Conservation (phyloP, 495 filamentous ascomycete species). For the Parathielavia appendiculata region DNA sequence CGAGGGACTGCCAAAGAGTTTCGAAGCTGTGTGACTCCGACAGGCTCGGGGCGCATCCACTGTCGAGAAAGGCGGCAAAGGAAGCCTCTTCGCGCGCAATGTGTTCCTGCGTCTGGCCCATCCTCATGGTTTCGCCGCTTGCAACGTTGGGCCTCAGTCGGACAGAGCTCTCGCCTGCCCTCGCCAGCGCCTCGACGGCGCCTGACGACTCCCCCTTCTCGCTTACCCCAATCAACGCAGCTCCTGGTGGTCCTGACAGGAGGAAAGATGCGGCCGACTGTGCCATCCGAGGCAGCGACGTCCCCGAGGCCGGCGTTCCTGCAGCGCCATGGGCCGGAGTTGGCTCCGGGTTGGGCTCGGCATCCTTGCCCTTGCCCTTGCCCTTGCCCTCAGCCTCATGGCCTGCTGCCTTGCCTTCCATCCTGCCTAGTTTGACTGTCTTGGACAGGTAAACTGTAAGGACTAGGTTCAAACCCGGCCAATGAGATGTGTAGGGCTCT, state of each 20-base stretch:
- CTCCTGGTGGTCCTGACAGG: conserved; percentile 17
- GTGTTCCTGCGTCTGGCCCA: conserved; percentile 33
- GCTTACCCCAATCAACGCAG: conserved; percentile 2
- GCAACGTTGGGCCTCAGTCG: conserved; percentile 56
- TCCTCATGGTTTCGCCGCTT: conserved; percentile 18
- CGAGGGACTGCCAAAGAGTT: conserved; percentile 15
- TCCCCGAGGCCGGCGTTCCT: background rate
- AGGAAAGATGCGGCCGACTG: conserved; percentile 27
- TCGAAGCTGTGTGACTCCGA: conserved; percentile 23
- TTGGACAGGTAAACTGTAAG: background rate
- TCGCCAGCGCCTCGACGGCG: conserved; percentile 10
- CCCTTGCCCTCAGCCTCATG: conserved; percentile 12
- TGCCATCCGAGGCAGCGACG: conserved; percentile 23
- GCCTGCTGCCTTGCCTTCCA: background rate
- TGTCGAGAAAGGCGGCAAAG: conserved; percentile 44
- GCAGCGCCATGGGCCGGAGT: background rate
- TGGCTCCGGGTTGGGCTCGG: background rate
- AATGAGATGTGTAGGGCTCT: background rate
- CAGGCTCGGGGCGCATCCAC: conserved; percentile 24
- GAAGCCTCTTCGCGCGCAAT: conserved; percentile 34
- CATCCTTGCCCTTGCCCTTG: conserved; percentile 22
- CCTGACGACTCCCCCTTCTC: conserved; percentile 28
- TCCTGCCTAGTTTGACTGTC: background rate
- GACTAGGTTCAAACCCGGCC: background rate
- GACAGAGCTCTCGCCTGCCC: conserved; percentile 26